Evolutionary conservation across 2,329 filamentous ascomycete species (phyloP), one percentile per base, ranked within the genome.

Genomic region (Xylariaceae sp.): DNA sequence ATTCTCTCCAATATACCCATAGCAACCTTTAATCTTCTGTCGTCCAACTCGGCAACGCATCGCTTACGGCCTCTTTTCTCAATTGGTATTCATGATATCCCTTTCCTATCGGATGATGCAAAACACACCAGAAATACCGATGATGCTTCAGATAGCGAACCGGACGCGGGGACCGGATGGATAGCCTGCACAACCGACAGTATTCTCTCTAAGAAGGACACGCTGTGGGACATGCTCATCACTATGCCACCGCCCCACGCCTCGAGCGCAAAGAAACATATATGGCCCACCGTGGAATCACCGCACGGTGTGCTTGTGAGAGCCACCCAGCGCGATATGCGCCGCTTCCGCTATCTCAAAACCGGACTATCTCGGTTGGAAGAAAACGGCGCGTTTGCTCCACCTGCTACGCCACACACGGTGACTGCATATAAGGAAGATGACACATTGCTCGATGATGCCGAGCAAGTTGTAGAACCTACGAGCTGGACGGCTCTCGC

Each of bases 141-240:
- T 36, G 41, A 60, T 5, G 17, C 70, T n/a, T 60, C 64, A 6
- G 69, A 73, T 29, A 69, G 67, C 37, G 72, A 76, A 39, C 81
- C 79, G 21, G 80, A 85, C 37, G 71, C 75, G 21, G 81, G 81
- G 28, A 76, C 82, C 12, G 90, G 92, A 34, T 99, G 93, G 92
- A 88, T 96, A 57, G 95, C 94, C 11, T 97, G 93, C 74, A 97
- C 94, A 3, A 98, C 94, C 1, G 95, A 99, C 75, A 94, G 90
- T 69, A 95, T 99, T 56, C 82, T 99, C 12, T 87, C 86, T 43
- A 89, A 91, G 74, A 98, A 98, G 76, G 85, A 87, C 47, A 84
- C 89, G 2, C 83, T 99, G 2, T 98, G 92, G 80, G 95, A 99
- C 71, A 82, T 97, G 66, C 83, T 97, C 34, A 88, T 98, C 58